A percentile compares a stretch with the other conserved stretches of the same genome.
Evolutionary conservation across 176 grass and related monocot species (phyloP).

Genomic region (bread wheat (Triticum aestivum)): DNA sequence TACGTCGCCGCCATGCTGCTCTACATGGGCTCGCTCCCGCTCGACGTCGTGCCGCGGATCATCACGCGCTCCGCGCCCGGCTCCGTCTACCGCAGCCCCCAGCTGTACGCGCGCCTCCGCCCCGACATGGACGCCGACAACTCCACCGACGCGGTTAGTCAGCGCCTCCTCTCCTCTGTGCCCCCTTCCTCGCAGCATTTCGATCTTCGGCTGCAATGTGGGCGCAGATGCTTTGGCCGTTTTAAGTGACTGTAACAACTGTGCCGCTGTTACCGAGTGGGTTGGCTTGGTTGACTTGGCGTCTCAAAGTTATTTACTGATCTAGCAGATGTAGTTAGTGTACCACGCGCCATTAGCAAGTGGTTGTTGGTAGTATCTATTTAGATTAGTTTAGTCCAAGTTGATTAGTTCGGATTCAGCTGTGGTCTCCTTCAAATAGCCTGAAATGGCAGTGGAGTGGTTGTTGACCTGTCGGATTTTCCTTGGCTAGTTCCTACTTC

Average conservation of each 20-base stretch:
- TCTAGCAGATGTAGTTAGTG: neutral
- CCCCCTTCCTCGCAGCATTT: neutral
- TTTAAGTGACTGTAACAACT: neutral
- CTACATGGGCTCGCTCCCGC: conserved; percentile 88
- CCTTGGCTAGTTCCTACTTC: neutral
- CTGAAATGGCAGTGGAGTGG: conserved; percentile 4
- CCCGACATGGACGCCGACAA: conserved; percentile 88
- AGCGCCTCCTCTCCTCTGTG: neutral
- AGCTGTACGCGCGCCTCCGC: conserved; percentile 77
- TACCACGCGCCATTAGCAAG: neutral
- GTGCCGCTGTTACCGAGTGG: neutral
- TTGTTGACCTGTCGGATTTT: conserved; percentile 13
- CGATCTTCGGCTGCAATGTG: neutral
- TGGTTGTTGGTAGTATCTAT: neutral
- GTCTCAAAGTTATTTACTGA: neutral
- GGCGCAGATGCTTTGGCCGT: neutral
- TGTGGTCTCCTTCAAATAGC: conserved; percentile 13
- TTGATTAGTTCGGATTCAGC: conserved; percentile 20
- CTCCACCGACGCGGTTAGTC: conserved; percentile 84
- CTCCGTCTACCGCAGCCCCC: conserved; percentile 89
- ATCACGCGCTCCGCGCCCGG: conserved; percentile 70
- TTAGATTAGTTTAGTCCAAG: conserved; percentile 33
- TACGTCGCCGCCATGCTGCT: conserved; percentile 94
- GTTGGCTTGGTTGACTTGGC: neutral
- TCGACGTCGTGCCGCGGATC: conserved; percentile 78